Evolutionary conservation across 495 filamentous ascomycete species (phyloP), one percentile per base, ranked within the genome.

Genomic region (Parathielavia appendiculata): DNA sequence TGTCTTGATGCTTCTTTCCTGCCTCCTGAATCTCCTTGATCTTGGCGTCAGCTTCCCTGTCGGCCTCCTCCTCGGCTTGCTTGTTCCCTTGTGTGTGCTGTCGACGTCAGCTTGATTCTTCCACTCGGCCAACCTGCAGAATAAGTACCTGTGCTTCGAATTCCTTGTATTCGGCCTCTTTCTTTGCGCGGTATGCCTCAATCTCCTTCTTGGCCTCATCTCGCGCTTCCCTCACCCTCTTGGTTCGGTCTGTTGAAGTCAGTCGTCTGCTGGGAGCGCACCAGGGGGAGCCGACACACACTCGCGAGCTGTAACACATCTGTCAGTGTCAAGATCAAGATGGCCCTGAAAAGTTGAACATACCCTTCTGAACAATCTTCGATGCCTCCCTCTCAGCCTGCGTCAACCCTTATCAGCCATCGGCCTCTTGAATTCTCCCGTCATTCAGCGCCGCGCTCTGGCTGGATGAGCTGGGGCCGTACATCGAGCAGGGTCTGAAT

Each of bases 401-500:
- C 32, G 51, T 20, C 46, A 40, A 41, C 22, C 12, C 17, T 9
- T 12, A 41, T 62, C 58, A 64, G 52, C 43, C 19, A 16, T 20
- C 26, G 0, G 12, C 4, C 35, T 20, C 8, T 0, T n/a, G 8
- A 1, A 14, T 6, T 11, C 14, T 35, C 4, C 11, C 10, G 19
- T 1, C 14, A 0, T 11, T 5, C 2, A 32, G 3, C 23, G 53
- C 16, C 5, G 26, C 12, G 32, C n/a, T 41, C 20, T 30, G 14
- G 48, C 20, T 1, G 17, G 2, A 9, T 16, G 19, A 50, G 51
- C n/a, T 57, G 35, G 43, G 58, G 46, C 58, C 88, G 65, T 89
- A 98, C 93, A 80, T 98, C 95, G 75, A 98, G 91, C 60, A 98
- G 86, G 69, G 92, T 97, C 77, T 96, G 91, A 72, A 98, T 98